Base-by-base conservation (phyloP, 202 grass and related monocot genomes). In the Schoenoplectus tabernaemontani region DNA sequence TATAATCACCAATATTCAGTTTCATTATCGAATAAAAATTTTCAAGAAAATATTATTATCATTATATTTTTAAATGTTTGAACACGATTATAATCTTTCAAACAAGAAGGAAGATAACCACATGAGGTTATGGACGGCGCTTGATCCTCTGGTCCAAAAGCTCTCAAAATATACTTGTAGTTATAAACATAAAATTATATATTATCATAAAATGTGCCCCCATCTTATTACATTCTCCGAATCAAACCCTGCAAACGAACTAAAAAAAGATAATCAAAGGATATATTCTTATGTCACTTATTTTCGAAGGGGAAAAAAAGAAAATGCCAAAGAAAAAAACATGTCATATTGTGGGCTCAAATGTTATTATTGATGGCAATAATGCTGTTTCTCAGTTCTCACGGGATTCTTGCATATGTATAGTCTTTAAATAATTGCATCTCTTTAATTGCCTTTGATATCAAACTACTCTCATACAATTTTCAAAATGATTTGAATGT, bases 401-500 rank as follows among this genome's bases (percentile, higher is more conserved):
- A 75, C 70, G 70, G 47, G 70, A 54, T 54, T 75, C 28, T 62
- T 62, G 59, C 59, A 33, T 62, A 9, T 75, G 19, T 9, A 43
- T 8, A 51, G 5, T 8, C 2, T 60, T 59, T 9, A 30, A 28
- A 30, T 59, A 23, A 59, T 59, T 36, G 70, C 28, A 53, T 26
- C 28, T 75, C 70, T 51, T 46, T 30, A 50, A 50, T 75, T 53
- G 70, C 47, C 47, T 75, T 78, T 44, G 43, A 51, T 80, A n/a
- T 3, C 50, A 78, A 78, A 46, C 56, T 9, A 10, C 10, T 34
- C 38, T 9, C 58, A 20, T 64, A 15, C 60, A 33, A 51, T 64
- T 80, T 80, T 80, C 78, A 80, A 65, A 80, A 36, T 75, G 8
- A 53, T 80, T 80, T 80, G 78, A 80, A 65, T 57, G 10, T 64